phyloP scores from a whole-genome alignment of 306 rosid genomes.

The Cucurbita argyrosperma region DNA sequence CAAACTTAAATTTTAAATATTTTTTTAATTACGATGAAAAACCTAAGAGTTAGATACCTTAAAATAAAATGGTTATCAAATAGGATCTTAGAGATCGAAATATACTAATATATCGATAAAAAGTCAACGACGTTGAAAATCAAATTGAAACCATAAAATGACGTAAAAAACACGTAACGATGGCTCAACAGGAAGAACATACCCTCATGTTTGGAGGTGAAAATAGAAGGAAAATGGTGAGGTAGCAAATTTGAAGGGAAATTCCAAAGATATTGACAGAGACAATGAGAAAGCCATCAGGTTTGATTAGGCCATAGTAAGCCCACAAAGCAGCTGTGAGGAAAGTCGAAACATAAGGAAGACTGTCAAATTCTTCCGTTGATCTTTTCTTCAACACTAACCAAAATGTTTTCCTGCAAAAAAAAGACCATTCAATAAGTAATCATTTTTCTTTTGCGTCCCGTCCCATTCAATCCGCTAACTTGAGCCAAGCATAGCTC shows the following conservation, averaged over 20 bases:
- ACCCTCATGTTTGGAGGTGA: neutral
- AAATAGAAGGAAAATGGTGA: slow-evolving; percentile 30
- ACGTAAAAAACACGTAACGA: neutral
- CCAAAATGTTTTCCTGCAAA: slow-evolving; percentile 27
- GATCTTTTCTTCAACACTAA: slow-evolving; percentile 26
- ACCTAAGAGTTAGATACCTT: fast-evolving
- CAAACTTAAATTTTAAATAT: too few species aligned
- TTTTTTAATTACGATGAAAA: too few species aligned
- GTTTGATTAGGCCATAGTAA: slow-evolving; percentile 43
- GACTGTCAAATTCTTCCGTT: slow-evolving; percentile 43
- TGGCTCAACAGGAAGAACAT: neutral
- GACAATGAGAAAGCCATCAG: slow-evolving; percentile 38
- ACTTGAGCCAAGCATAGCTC: too few species aligned
- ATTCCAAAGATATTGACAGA: slow-evolving; percentile 49
- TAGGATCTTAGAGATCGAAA: too few species aligned
- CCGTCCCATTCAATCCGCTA: too few species aligned
- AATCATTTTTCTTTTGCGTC: too few species aligned
- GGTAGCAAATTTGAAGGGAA: slow-evolving; percentile 24
- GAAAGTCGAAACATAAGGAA: slow-evolving; percentile 52
- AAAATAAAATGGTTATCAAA: too few species aligned
- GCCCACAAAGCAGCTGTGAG: slow-evolving; percentile 45
- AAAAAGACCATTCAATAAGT: too few species aligned
- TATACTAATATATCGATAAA: too few species aligned
- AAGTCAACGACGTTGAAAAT: neutral
- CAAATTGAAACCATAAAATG: neutral